Base-by-base conservation (phyloP, 257 asterid species). In the Primulina tabacum region DNA sequence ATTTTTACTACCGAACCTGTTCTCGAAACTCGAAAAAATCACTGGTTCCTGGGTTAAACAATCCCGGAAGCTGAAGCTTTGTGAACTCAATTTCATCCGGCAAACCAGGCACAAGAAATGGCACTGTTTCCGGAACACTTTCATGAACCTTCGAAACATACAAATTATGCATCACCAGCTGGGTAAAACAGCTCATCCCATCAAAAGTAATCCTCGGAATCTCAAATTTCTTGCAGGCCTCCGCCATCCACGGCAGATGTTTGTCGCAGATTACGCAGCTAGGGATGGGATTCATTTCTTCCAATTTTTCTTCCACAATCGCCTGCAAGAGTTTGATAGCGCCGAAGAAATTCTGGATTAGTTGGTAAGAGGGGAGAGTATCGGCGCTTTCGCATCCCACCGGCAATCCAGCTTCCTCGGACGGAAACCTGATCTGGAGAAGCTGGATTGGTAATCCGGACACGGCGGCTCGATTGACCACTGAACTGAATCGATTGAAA, bases 331-430 rank as follows among this genome's bases (percentile, higher is more conserved):
- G 67, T 32, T 67, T 58, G 16, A 79, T 64, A 16, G 88, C 90
- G 1, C 0, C 2, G 14, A 60, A 69, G 82, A 81, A 81, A 47
- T 81, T 80, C 2, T 30, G 70, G 28, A 82, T 62, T 0, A 76
- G 57, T 57, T 58, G 20, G 4, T 72, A 77, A 0, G 85, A 80
- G 1, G 92, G 86, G 10, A 87, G 62, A 29, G 71, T 57, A 24
- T 87, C 92, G 53, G 75, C 69, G 56, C 79, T 87, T 37, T 87
- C 92, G 52, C 92, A 87, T 7, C 87, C 87, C 0, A 69, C 66
- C 0, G 92, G 90, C 52, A 84, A 65, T 20, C 92, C 90, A 8
- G 88, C 84, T 26, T 67, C 84, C 12, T 58, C 75, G 1, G 76
- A 62, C 11, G 92, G 92, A 14, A 87, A 82, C 2, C 56, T 29